Base-by-base conservation (phyloP, 2,329 filamentous ascomycete genomes). In the Fusarium neocosmosporiellum region DNA sequence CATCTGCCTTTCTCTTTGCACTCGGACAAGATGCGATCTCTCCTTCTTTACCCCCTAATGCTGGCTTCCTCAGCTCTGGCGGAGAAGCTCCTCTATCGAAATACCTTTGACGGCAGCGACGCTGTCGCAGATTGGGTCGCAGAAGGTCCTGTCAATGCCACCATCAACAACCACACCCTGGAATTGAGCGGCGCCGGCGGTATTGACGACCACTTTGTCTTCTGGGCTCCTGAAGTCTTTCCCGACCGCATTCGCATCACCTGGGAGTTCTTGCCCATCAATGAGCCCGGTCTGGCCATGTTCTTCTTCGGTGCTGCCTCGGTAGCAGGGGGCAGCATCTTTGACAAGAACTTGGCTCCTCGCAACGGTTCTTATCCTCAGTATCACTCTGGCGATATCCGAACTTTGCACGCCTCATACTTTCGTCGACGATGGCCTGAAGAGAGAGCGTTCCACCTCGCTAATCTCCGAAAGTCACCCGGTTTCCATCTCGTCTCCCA, bases 341-440 rank as follows among this genome's bases (percentile, higher is more conserved):
- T 77, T 46, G 72, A 71, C 33, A 62, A 71, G 18, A 62, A 36
- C 20, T 64, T 77, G 5, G 62, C 65, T 0, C 72, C 74, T 0
- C 71, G 75, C 27, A 77, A 77, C 7, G 74, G 75, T 0, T 71
- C 74, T 7, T 77, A 77, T 55, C 63, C 75, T 2, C 75, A 77
- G 10, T 77, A 77, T 20, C 75, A 77, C 59, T 77, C 74, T 0
- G 53, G 74, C 58, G 75, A 77, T 8, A 77, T 77, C 0, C 72
- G 67, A 1, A 77, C 75, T 29, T 31, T 77, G 2, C 75, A 77
- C 9, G 71, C 71, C 2, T 77, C 75, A 4, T 77, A 77, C 33
- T 77, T 77, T 14, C 74, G 75, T 6, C 75, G 75, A 5, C 67
- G 74, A 31, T 77, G 75, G 75, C 72, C 72, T 1, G 74, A 76